A percentile compares a stretch with the other conserved stretches of the same genome.
phyloP scores from a whole-genome alignment of 768 basidiomycete species.

The Hortiboletus flavorubellus region DNA sequence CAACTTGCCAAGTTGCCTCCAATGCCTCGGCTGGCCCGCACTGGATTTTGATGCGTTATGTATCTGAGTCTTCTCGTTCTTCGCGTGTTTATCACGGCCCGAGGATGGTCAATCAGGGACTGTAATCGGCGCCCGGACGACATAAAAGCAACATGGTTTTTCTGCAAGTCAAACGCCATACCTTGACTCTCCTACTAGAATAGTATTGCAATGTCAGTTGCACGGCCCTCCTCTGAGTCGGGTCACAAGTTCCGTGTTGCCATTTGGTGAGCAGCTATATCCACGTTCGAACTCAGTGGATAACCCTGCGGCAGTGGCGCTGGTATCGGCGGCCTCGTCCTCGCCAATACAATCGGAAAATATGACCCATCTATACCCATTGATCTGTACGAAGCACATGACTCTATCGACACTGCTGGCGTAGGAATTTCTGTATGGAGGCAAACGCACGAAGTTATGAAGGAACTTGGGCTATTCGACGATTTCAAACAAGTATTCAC shows the following conservation, averaged over 20 bases:
- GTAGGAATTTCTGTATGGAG: slow-evolving; percentile 46
- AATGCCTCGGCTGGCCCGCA: no score
- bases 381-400: slow-evolving; percentile 46
- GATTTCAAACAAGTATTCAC: slow-evolving; percentile 25
- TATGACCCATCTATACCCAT: slow-evolving; percentile 34
- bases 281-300: background rate
- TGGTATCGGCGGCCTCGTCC: slow-evolving; percentile 44
- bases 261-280: slow-evolving; percentile 16
- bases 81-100: slow-evolving; percentile 9
- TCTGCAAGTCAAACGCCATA: background rate
- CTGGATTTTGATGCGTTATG: no score
- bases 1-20: no score
- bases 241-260: slow-evolving; percentile 18
- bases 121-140: no score
- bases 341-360: slow-evolving; percentile 38
- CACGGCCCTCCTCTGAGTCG: background rate
- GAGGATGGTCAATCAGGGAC: no score
- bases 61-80: no score
- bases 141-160: no score
- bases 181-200: no score
- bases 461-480: slow-evolving; percentile 40
- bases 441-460: slow-evolving; percentile 44
- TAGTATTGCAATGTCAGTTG: background rate
- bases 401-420: slow-evolving; percentile 38
- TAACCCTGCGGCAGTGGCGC: slow-evolving; percentile 26